Evolutionary conservation across 108 stramenopile genomes (phyloP).

Genomic region (Skeletonema costatum): DNA sequence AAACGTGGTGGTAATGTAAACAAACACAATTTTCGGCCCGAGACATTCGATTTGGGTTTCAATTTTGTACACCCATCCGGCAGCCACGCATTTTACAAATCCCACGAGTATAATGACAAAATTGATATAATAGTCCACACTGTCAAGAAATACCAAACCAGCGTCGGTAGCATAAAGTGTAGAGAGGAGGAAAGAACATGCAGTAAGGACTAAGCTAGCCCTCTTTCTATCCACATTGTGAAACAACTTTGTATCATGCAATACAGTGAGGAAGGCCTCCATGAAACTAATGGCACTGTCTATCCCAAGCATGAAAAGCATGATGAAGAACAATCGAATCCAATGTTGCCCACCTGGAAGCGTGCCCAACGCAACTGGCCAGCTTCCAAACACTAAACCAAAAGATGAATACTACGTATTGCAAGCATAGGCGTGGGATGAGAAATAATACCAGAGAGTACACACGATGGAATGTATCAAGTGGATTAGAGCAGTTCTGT

Average conservation of each 20-base stretch:
- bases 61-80: slow-evolving; percentile 66
- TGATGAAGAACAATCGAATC: slow-evolving; percentile 60
- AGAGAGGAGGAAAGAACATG: slow-evolving; percentile 32
- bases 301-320: slow-evolving; percentile 64
- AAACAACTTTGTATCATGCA: slow-evolving; percentile 29
- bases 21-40: slow-evolving; percentile 40
- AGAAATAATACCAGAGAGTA: too few relatives aligned
- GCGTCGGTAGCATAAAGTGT: slow-evolving; percentile 64
- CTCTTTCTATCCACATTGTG: slow-evolving; percentile 15
- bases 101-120: slow-evolving; percentile 69
- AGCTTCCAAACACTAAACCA: slow-evolving; percentile 53
- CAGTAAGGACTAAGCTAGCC: slow-evolving; percentile 23
- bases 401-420: too few relatives aligned
- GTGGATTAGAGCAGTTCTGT: too few relatives aligned
- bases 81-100: slow-evolving; percentile 57
- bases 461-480: too few relatives aligned
- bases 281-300: slow-evolving; percentile 68
- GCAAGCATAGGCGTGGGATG: too few relatives aligned
- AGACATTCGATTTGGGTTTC: slow-evolving; percentile 36
- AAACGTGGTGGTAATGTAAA: slow-evolving; percentile 53
- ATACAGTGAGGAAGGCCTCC: slow-evolving; percentile 43
- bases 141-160: slow-evolving; percentile 58
- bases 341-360: slow-evolving; percentile 56
- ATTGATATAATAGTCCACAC: slow-evolving; percentile 70
- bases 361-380: slow-evolving; percentile 62